These are phyloP conservation scores for Fusarium sarcochroum DNA, from an alignment of 2,329 filamentous ascomycete species.

Conservation along the genomic window DNA sequence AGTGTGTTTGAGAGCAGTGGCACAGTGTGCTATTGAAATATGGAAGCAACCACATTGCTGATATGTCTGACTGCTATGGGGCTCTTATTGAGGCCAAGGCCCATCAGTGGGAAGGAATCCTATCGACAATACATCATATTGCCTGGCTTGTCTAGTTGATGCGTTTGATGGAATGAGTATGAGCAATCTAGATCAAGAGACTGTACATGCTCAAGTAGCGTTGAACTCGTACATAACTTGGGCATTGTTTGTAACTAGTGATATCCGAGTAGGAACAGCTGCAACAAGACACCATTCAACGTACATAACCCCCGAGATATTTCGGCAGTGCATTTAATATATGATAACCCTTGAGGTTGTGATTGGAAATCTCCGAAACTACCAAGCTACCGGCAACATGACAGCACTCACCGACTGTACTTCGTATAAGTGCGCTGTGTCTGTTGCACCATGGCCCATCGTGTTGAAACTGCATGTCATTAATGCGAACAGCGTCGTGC, in stretches of 20 bases:
- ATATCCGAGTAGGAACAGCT: background rate
- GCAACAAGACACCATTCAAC: background rate
- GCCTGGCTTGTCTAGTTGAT: too few species aligned
- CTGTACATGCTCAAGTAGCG: too few species aligned
- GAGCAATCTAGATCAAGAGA: too few species aligned
- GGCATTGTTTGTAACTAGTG: background rate
- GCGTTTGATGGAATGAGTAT: too few species aligned
- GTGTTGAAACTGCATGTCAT: constrained; percentile 22
- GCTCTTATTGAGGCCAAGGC: background rate
- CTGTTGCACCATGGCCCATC: constrained; percentile 16
- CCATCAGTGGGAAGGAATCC: background rate
- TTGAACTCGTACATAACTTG: too few species aligned
- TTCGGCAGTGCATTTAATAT: background rate
- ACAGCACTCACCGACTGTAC: background rate
- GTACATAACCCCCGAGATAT: background rate
- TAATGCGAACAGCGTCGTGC: constrained; percentile 6
- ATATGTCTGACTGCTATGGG: background rate
- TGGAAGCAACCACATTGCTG: background rate
- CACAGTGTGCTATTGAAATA: background rate
- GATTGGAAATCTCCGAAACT: background rate
- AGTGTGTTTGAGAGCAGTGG: background rate
- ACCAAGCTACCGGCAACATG: background rate
- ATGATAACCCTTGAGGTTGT: background rate
- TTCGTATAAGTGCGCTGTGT: constrained; percentile 20
- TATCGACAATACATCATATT: too few species aligned